Percentiles rank a stretch among this genome's conserved stretches.
phyloP scores from a whole-genome alignment of 176 grass and related monocot species.

The Eleusine coracana region DNA sequence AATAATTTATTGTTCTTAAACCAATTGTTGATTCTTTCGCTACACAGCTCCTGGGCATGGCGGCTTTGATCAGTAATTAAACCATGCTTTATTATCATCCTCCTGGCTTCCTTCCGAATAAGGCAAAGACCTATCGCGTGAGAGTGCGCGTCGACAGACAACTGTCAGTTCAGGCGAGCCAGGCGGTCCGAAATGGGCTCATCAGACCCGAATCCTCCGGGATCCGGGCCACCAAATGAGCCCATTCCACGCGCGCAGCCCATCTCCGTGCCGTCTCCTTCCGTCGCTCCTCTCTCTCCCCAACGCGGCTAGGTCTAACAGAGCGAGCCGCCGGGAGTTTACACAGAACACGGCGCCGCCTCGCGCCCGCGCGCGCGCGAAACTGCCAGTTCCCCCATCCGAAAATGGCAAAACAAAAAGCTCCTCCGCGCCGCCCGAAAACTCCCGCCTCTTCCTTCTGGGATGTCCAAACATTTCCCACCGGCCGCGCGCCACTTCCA shows the following conservation, averaged over 20 bases:
- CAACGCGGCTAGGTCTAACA: background rate
- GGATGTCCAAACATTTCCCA: conserved; percentile 26
- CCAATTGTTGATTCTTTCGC: background rate
- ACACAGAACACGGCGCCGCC: background rate
- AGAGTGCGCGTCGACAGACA: too few species aligned
- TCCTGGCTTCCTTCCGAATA: background rate
- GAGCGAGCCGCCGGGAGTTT: background rate
- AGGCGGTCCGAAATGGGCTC: background rate
- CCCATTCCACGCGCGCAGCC: background rate
- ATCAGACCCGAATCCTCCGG: background rate
- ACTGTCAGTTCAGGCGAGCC: background rate
- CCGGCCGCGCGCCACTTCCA: conserved; percentile 8
- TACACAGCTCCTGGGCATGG: background rate
- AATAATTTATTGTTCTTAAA: background rate
- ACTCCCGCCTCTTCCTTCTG: conserved; percentile 27
- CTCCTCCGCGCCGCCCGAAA: conserved; percentile 17
- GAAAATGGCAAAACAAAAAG: background rate
- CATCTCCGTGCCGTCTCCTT: background rate
- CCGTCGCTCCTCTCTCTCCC: background rate
- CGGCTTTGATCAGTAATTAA: background rate
- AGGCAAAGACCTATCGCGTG: too few species aligned
- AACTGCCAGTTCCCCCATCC: background rate
- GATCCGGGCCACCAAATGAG: background rate
- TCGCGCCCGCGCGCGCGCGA: background rate
- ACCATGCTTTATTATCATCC: background rate